Evolutionary conservation across 305 asterid species (phyloP).

Genomic region (Ruellia speciosa): DNA sequence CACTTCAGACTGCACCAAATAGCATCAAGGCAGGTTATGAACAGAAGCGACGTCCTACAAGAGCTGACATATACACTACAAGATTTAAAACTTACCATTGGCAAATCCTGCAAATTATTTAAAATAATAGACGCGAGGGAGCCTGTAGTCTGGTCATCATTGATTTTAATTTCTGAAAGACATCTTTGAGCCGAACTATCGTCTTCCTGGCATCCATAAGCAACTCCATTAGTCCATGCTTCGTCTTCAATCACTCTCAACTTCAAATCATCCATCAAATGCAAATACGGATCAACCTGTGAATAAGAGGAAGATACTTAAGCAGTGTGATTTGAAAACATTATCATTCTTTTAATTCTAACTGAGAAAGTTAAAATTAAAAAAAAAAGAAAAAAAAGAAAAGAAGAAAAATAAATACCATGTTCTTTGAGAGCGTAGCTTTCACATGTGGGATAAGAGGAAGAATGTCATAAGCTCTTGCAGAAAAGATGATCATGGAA

Average conservation of each 20-base stretch:
- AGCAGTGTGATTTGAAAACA: background rate
- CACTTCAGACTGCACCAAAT: conserved; percentile 47
- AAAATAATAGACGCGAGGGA: conserved; percentile 59
- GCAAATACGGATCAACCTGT: conserved; percentile 88
- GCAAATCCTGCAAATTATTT: conserved; percentile 43
- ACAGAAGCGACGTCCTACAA: background rate
- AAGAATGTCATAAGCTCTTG: conserved; percentile 64
- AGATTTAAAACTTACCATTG: conserved; percentile 35
- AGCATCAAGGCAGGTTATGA: background rate
- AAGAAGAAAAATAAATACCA: conserved; percentile 31
- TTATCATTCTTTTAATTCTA: no score
- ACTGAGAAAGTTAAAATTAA: background rate
- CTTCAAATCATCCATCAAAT: conserved; percentile 75
- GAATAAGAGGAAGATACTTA: conserved; percentile 14
- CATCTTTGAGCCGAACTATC: conserved; percentile 51
- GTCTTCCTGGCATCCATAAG: conserved; percentile 85
- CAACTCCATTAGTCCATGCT: conserved; percentile 27
- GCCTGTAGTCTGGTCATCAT: conserved; percentile 49
- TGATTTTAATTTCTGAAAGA: conserved; percentile 56
- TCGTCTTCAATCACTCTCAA: conserved; percentile 51
- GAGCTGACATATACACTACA: conserved; percentile 1
- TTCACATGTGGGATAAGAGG: conserved; percentile 49
- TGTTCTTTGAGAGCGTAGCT: conserved; percentile 45
- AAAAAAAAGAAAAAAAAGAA: conserved; percentile 9
- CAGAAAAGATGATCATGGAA: conserved; percentile 74